A percentile compares a stretch with the other conserved stretches of the same genome.
Conservation (phyloP, 768 basidiomycete species). For the Calocera cornea region DNA sequence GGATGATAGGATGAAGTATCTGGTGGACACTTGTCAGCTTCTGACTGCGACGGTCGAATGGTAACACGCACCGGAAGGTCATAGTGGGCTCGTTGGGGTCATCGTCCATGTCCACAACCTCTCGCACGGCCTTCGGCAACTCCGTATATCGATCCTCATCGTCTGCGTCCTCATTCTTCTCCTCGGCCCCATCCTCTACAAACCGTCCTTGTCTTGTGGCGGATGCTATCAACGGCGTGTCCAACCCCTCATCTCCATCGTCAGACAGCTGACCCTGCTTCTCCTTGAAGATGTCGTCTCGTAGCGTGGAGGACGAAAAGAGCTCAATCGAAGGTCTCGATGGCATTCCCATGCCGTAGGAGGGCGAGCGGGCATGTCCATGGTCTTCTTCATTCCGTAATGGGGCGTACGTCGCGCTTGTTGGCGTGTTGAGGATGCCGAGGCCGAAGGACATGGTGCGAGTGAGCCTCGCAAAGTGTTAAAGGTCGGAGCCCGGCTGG, state of each 20-base stretch:
- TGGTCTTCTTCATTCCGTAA: not conserved
- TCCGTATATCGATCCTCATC: not conserved
- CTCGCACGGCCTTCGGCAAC: not conserved
- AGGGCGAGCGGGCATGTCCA: not conserved
- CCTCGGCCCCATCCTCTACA: not conserved
- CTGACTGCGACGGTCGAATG: not conserved
- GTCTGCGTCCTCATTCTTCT: not conserved
- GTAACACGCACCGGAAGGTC: not conserved
- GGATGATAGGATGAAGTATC: not conserved
- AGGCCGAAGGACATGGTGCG: not conserved
- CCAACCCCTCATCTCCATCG: not conserved
- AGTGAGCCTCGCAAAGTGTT: not conserved
- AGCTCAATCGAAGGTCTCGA: not conserved
- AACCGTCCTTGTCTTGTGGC: not conserved
- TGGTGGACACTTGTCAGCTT: not conserved
- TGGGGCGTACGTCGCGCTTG: not conserved
- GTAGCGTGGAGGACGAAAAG: not conserved
- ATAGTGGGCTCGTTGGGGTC: not conserved
- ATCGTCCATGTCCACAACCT: not conserved
- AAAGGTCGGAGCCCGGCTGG: not conserved
- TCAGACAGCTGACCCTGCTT: not conserved
- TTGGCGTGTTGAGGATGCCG: constrained; percentile 4
- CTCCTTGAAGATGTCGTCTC: not conserved
- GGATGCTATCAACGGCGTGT: not conserved
- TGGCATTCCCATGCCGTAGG: not conserved